Evolutionary conservation across 1,284 basidiomycete species (phyloP), one percentile per base, ranked within the genome.

Genomic region (Cystobasidium pallidum): DNA sequence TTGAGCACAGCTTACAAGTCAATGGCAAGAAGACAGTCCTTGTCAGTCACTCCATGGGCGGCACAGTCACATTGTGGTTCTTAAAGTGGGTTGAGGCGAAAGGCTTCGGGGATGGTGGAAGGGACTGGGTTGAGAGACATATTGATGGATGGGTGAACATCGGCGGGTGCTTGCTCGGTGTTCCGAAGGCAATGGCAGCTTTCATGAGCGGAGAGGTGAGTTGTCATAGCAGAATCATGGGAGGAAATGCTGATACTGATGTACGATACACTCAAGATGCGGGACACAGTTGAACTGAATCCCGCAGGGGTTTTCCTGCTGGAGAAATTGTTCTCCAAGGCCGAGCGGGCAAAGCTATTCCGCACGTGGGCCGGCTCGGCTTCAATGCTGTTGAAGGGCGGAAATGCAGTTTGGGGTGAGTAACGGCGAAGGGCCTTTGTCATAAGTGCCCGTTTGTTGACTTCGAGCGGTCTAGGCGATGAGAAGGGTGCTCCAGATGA

Each of bases 161-260:
- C 73, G 92, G 89, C 1, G 95, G 95, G 0, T 92, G 94, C 8
- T 87, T 95, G 82, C 83, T 98, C 75, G 83, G 84, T 58, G 84
- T 86, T 0, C 83, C 92, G 1, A 99, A 98, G 82, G 91, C 94
- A 0, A 96, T 98, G 92, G 84, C 94, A 0, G 94, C 95, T 2
- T 92, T 98, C 80, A 83, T 99, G 34, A 94, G 92, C 0, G 91
- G 91, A 10, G 91, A 80, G 92, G 74, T 70, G 32, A 49, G 63
- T 36, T 21, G 57, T 21, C n/a, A 47, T 36, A 10, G 21, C 49
- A 32, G 43, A 34, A 11, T 24, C 10, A 17, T 17, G 10, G 32
- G 30, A 21, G 10, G 34, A 11, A 39, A n/a, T 59, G 26, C 41
- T 49, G 21, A 52, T 57, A 1, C 24, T 70, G 36, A 6, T 39